Evolutionary conservation across 2,329 filamentous ascomycete species (phyloP).

Genomic region (Fonsecaea pugnacius): DNA sequence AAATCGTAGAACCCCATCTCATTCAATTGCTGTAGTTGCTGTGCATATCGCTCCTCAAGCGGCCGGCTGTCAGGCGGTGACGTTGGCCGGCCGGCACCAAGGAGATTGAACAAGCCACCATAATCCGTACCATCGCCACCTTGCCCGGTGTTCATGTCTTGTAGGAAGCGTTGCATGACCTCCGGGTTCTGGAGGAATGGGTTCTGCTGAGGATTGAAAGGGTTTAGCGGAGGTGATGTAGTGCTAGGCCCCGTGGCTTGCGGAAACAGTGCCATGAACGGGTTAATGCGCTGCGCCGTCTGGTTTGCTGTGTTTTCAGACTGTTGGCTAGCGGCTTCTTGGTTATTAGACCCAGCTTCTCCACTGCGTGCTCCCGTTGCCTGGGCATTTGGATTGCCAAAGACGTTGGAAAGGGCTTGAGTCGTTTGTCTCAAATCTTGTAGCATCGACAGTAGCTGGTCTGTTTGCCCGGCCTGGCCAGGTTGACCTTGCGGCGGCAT

Average conservation of each 20-base stretch:
- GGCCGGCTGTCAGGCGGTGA: conserved; percentile 79
- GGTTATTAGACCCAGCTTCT: conserved; percentile 46
- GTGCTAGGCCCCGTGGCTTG: conserved; percentile 38
- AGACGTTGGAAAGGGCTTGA: not conserved
- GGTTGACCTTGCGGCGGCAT: not conserved
- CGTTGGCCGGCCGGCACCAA: conserved; percentile 46
- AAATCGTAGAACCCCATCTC: conserved; percentile 99
- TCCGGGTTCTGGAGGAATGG: conserved; percentile 65
- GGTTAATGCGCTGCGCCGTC: conserved; percentile 59
- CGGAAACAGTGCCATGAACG: conserved; percentile 70
- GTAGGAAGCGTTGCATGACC: conserved; percentile 62
- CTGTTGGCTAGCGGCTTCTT: conserved; percentile 40
- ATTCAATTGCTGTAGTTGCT: conserved; percentile 89
- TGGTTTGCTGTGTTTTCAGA: conserved; percentile 38
- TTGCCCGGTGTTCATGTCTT: conserved; percentile 46
- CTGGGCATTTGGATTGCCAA: conserved; percentile 43
- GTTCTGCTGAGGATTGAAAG: conserved; percentile 48
- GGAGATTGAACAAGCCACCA: conserved; percentile 40
- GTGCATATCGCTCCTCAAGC: conserved; percentile 89
- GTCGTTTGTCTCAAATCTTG: conserved; percentile 1
- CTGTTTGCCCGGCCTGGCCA: not conserved
- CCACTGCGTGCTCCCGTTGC: conserved; percentile 38
- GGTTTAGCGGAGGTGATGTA: conserved; percentile 43
- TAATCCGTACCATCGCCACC: conserved; percentile 51
- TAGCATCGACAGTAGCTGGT: conserved; percentile 43